A percentile compares a stretch with the other conserved stretches of the same genome.
Evolutionary conservation across 805 yeast species (phyloP).

Genomic region (Komagataella populi): DNA sequence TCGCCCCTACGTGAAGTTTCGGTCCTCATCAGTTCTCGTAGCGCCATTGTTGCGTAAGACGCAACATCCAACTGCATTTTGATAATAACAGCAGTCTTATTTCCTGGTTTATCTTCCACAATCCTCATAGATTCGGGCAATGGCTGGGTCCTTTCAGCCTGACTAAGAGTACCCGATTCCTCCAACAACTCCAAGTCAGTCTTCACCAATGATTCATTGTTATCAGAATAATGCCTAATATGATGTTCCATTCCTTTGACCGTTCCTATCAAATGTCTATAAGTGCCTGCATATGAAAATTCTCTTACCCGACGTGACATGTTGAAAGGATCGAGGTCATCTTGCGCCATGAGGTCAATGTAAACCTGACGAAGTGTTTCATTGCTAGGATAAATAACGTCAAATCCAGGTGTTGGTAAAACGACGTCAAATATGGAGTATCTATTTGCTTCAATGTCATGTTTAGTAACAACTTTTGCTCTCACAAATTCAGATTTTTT

Average conservation of each 20-base stretch:
- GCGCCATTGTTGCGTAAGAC: slow-evolving; percentile 95
- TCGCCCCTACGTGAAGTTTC: slow-evolving; percentile 29
- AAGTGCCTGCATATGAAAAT: slow-evolving; percentile 85
- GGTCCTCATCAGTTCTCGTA: slow-evolving; percentile 77
- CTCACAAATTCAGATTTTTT: slow-evolving; percentile 40
- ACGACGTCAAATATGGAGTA: slow-evolving; percentile 74
- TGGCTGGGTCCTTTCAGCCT: slow-evolving; percentile 3
- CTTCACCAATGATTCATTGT: slow-evolving; percentile 58
- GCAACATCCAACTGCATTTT: slow-evolving; percentile 72
- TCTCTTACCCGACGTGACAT: slow-evolving; percentile 83
- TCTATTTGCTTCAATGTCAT: slow-evolving; percentile 45
- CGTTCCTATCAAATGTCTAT: slow-evolving; percentile 57
- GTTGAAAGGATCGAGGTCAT: slow-evolving; percentile 69
- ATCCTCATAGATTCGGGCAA: slow-evolving; percentile 9
- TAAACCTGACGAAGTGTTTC: slow-evolving; percentile 45
- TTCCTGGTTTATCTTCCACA: slow-evolving; percentile 22
- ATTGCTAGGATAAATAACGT: slow-evolving; percentile 73
- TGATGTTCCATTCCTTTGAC: slow-evolving; percentile 53
- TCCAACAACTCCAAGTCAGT: slow-evolving; percentile 55
- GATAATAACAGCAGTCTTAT: slow-evolving; percentile 56
- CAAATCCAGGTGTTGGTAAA: slow-evolving; percentile 94
- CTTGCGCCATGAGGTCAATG: slow-evolving; percentile 60
- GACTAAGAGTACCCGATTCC: slow-evolving; percentile 7
- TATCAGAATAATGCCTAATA: slow-evolving; percentile 44
- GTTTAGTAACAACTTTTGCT: slow-evolving; percentile 65